Percentiles rank a stretch among this genome's conserved stretches.
Conservation (phyloP, 2,329 filamentous ascomycete genomes). For the Botrytis deweyae region DNA sequence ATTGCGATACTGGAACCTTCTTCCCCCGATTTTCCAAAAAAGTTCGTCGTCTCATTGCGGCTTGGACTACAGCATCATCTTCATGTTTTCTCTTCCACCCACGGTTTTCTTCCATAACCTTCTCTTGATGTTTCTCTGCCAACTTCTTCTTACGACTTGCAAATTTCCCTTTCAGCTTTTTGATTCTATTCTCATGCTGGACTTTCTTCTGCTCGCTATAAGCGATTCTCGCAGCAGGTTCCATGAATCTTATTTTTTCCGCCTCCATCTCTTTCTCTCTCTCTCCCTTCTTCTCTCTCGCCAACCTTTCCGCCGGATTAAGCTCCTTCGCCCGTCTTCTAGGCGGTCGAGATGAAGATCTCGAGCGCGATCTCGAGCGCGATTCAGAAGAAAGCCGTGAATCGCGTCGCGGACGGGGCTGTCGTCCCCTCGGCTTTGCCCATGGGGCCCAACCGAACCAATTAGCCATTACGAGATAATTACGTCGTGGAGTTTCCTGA, state of each 20-base stretch:
- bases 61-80: not conserved
- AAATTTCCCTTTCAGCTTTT: not conserved
- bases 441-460: slow-evolving; percentile 4
- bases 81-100: slow-evolving; percentile 14
- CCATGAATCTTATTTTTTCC: not conserved
- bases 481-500: not conserved
- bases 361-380: too few relatives aligned
- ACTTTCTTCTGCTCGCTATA: not conserved
- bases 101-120: not conserved
- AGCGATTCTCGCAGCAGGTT: not conserved
- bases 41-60: not conserved
- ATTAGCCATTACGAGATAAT: not conserved
- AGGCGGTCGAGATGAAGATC: not conserved
- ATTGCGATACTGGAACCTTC: not conserved
- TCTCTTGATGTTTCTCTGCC: not conserved
- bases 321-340: not conserved
- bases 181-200: not conserved
- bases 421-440: not conserved
- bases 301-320: not conserved
- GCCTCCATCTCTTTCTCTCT: not conserved
- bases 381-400: too few relatives aligned
- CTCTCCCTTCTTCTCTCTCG: not conserved
- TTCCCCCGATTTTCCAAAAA: not conserved
- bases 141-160: not conserved
- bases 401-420: not conserved